Base-by-base conservation (phyloP, 768 basidiomycete species). In the Hortiboletus flavorubellus region DNA sequence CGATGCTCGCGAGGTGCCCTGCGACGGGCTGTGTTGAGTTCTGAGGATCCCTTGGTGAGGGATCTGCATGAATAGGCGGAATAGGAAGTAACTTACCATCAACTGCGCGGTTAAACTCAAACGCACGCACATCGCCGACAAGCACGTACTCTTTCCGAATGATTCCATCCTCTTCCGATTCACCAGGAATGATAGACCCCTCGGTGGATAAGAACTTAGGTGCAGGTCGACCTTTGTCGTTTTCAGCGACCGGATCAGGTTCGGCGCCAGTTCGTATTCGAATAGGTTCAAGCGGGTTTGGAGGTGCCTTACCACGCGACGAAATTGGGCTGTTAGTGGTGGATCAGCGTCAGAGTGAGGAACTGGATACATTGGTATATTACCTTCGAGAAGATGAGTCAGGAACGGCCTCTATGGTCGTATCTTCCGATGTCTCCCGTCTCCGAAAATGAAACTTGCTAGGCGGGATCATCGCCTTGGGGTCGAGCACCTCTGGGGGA, bases 61-160 rank as follows among this genome's bases (percentile, higher is more conserved):
- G 56, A 55, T 55, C 37, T 51, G 33, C 54, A 48, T 43, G 38
- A 46, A 47, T 15, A 14, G 35, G 11, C 5, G 38, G 14, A 33
- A 40, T 23, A 8, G 14, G 46, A 38, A 46, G 29, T 26, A 16
- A 70, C 84, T 63, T 57, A 90, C 95, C 95, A 75, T 98, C 96
- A 2, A 96, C 88, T 3, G 93, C 83, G 15, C 85, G 84, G 68
- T 92, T 93, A 68, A 98, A 92, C 68, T 98, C 95, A 3, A 98
- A 89, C 2, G 91, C 91, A 47, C 87, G 80, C 51, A 82, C 84
- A 69, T 99, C 93, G 41, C 89, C 94, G 2, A 98, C 91, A 1
- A 99, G 81, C 0, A 98, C 96, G 63, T 99, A 99, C 65, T 98
- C 96, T 58, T 85, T 80, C 49, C 87, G 80, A 46, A 92, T 76